Conservation (phyloP, 371 early-diverging fungal species). For the Massospora cicadina region DNA sequence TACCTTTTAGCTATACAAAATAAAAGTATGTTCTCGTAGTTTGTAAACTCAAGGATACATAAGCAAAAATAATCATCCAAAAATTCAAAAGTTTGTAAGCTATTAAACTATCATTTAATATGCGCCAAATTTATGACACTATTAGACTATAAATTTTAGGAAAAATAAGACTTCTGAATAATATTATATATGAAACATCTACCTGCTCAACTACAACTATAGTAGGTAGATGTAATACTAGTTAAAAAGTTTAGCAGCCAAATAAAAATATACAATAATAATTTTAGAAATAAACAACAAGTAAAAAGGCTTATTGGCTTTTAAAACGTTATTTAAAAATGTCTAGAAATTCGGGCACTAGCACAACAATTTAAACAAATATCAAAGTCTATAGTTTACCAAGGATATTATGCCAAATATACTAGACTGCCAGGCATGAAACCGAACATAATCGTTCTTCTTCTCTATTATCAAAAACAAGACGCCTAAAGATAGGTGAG, state of each 20-base stretch:
- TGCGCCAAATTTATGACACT: neutral
- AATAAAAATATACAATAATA: neutral
- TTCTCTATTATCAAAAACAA: conserved; percentile 52
- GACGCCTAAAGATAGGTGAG: conserved; percentile 25
- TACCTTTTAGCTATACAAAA: too few species aligned
- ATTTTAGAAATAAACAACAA: neutral
- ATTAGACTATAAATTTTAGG: neutral
- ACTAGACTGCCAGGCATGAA: conserved; percentile 63
- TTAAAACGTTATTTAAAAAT: too few species aligned
- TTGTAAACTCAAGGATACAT: too few species aligned
- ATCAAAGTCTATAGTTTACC: conserved; percentile 10
- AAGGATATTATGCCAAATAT: conserved; percentile 12
- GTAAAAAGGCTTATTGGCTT: neutral
- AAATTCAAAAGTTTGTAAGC: too few species aligned
- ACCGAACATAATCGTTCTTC: conserved; percentile 65
- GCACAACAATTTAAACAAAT: neutral
- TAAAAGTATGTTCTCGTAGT: too few species aligned
- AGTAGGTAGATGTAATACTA: neutral
- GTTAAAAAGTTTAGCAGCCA: neutral
- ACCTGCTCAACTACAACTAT: neutral
- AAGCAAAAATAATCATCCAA: too few species aligned
- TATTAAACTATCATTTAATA: too few species aligned
- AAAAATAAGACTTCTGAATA: neutral
- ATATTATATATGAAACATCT: neutral
- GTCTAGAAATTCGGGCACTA: too few species aligned